A percentile compares a stretch with the other conserved stretches of the same genome.
Conservation (phyloP, 2,329 filamentous ascomycete species). For the Cordyceps cicadae region DNA sequence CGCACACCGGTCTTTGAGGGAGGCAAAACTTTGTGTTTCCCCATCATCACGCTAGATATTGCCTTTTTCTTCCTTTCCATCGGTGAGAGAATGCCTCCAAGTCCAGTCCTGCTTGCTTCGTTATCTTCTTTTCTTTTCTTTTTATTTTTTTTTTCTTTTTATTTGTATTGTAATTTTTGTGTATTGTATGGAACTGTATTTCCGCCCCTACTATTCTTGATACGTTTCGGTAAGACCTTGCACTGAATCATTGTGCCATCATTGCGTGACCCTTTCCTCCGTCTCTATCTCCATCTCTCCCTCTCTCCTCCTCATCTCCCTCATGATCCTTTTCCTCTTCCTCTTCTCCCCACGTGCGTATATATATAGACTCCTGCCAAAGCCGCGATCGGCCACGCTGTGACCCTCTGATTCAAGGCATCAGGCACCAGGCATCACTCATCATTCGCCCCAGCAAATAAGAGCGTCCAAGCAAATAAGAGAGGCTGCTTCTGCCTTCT, state of each 20-base stretch:
- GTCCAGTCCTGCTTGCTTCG: neutral
- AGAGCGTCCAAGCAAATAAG: neutral
- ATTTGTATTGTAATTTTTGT: neutral
- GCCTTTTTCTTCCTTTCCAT: neutral
- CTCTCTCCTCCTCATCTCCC: too few relatives aligned
- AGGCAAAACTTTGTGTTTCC: neutral
- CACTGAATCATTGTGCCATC: neutral
- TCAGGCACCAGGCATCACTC: neutral
- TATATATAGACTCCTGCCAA: neutral
- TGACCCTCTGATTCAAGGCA: neutral
- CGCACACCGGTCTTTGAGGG: constrained; percentile 2
- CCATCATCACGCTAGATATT: neutral
- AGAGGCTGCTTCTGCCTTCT: neutral
- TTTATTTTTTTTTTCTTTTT: neutral
- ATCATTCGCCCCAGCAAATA: neutral
- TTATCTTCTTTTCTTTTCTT: neutral
- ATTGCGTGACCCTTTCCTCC: neutral
- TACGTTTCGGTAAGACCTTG: neutral
- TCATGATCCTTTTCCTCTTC: neutral
- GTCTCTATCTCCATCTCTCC: too few relatives aligned
- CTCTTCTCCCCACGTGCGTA: neutral
- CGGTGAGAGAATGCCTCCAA: neutral
- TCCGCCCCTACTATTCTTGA: too few relatives aligned
- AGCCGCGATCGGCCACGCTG: neutral
- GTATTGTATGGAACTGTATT: neutral